Base-by-base conservation (phyloP, 2,329 filamentous ascomycete genomes). In the Alternaria triticimaculans region DNA sequence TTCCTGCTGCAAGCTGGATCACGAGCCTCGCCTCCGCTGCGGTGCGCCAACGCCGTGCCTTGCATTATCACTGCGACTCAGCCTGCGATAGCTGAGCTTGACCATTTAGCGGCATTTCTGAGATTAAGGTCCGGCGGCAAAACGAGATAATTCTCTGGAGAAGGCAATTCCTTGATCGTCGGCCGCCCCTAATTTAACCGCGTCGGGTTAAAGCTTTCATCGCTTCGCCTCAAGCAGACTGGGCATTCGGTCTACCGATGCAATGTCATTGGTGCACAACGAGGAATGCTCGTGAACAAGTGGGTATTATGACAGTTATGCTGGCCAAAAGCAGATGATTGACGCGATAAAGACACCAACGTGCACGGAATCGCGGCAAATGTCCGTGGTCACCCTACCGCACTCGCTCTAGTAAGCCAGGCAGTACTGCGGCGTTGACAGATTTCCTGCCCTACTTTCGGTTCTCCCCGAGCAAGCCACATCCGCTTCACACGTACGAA, bases 401-500 rank as follows among this genome's bases (percentile, higher is more conserved):
- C 44, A 56, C 59, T 65, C 50, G 55, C 66, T 63, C 58, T 60
- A 65, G 65, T 69, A 56, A 67, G 68, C 66, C 60, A 69, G 67
- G 69, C 70, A 71, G 67, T 67, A 67, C 51, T 71, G 72, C 66
- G 72, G 73, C 68, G 64, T 68, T 58, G 65, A 63, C 62, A 58
- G 44, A 54, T 60, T 62, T 58, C 58, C 59, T 60, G 54, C 56
- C 57, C 63, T 63, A 67, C 63, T 65, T 53, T 67, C 68, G 68
- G 61, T 62, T 73, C 62, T 66, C 60, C 64, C 62, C 69, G 72
- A 68, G 71, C 72, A 76, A 62, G 75, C 74, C 76, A 77, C 76
- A 73, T 63, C 66, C 66, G 64, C 57, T 70, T 59, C 68, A 70
- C 57, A 72, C 66, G 68, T 68, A 66, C 68, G 67, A 70, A 68